Conservation (phyloP, 2,329 filamentous ascomycete genomes). For the Neurospora sp. region DNA sequence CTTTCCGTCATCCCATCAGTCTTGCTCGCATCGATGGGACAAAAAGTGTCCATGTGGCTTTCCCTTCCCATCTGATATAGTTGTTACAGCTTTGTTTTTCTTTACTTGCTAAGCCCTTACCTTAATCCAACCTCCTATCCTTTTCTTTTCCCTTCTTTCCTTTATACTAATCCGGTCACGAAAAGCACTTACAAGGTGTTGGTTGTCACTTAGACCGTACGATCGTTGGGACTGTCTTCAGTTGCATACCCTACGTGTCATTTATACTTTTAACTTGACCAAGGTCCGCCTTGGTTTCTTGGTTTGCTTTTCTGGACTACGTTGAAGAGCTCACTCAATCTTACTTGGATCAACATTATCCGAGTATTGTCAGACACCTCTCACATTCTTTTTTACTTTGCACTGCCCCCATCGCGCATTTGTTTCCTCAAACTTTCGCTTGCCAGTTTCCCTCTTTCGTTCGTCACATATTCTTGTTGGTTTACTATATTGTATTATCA, state of each 20-base stretch:
- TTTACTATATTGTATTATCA: not conserved
- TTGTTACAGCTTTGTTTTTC: not conserved
- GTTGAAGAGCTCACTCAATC: not conserved
- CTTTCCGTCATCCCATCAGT: not conserved
- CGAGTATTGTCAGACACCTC: not conserved
- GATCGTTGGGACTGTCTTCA: not conserved
- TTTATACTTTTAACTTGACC: not conserved
- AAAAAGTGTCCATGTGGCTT: not conserved
- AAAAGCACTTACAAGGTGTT: not conserved
- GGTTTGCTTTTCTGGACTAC: not conserved
- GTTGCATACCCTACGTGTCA: not conserved
- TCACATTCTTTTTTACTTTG: not conserved
- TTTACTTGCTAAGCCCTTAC: not conserved
- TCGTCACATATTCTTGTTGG: not conserved
- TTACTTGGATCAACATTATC: not conserved
- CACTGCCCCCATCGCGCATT: not conserved
- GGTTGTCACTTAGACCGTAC: not conserved
- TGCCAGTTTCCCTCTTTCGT: not conserved
- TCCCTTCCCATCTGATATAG: not conserved
- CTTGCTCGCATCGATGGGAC: not conserved
- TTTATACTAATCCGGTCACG: not conserved
- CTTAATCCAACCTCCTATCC: not conserved
- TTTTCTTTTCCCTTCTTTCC: not conserved
- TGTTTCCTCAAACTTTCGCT: not conserved
- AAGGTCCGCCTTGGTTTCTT: not conserved